These are phyloP conservation scores for Calonectria fujianensis DNA, from an alignment of 2,329 filamentous ascomycete genomes.

Conservation along the genomic window DNA sequence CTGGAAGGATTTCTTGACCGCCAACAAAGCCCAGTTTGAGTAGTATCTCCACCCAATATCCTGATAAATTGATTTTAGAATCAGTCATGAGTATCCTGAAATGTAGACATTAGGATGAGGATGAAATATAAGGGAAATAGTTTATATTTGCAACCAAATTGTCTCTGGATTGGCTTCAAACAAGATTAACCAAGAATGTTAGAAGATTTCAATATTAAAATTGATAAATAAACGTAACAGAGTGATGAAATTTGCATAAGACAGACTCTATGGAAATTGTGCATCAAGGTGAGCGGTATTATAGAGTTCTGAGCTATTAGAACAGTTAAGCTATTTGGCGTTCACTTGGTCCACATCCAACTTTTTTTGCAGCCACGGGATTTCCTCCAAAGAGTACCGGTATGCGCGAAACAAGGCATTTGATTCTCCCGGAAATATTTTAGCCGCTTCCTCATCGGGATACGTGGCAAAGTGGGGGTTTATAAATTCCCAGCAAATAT, in stretches of 20 bases:
- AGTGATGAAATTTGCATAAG: neutral
- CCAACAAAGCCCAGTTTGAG: conserved; percentile 7
- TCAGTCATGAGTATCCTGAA: neutral
- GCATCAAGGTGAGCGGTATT: no score
- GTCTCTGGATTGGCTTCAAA: neutral
- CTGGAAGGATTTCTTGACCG: conserved; percentile 4
- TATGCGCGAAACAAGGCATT: conserved; percentile 56
- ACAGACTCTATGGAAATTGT: no score
- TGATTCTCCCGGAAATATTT: conserved; percentile 56
- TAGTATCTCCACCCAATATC: neutral
- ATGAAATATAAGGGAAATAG: neutral
- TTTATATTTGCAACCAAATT: neutral
- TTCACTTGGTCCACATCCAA: neutral
- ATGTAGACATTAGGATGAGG: no score
- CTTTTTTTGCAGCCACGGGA: conserved; percentile 52
- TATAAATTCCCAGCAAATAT: conserved; percentile 57
- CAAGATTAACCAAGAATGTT: neutral
- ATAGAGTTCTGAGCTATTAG: no score
- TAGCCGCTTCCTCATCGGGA: conserved; percentile 49
- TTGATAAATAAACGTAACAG: neutral
- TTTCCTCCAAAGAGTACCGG: conserved; percentile 54
- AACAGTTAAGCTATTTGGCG: neutral
- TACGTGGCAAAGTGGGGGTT: conserved; percentile 56
- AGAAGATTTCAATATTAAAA: neutral
- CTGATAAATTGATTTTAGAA: neutral